A percentile compares a stretch with the other conserved stretches of the same genome.
Conservation (phyloP, 75 land plant genomes). For the Cupressus sempervirens region DNA sequence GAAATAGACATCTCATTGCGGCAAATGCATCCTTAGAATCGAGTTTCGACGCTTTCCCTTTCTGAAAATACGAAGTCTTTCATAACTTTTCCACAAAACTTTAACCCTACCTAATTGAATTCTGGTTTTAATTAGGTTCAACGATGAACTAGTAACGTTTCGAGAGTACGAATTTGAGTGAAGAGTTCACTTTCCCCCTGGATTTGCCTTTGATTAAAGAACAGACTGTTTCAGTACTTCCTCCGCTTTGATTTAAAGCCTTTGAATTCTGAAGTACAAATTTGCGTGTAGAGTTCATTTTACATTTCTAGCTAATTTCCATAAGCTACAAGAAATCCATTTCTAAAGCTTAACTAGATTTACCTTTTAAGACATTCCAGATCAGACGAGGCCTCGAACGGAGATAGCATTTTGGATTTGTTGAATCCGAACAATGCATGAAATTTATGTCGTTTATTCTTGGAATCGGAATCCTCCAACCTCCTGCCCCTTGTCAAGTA, state of each 20-base stretch:
- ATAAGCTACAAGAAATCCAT: neutral
- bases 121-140: neutral
- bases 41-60: neutral
- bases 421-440: neutral
- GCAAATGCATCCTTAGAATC: neutral
- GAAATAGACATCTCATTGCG: neutral
- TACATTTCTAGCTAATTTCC: neutral
- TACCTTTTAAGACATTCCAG: neutral
- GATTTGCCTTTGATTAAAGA: neutral
- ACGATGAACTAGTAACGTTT: neutral
- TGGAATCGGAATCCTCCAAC: neutral
- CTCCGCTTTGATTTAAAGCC: neutral
- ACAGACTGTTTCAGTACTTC: neutral
- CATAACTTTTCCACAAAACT: neutral
- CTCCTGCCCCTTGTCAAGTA: neutral
- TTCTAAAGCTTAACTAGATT: neutral
- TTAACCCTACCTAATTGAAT: neutral
- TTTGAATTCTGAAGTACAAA: too few relatives aligned
- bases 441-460: neutral
- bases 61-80: too few relatives aligned
- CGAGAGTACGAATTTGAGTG: neutral
- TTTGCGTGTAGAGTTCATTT: too few relatives aligned
- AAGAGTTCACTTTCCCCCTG: neutral
- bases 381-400: neutral
- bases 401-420: neutral